Evolutionary conservation across 495 filamentous ascomycete genomes (phyloP).

Genomic region (Mytilinidion resinicola): DNA sequence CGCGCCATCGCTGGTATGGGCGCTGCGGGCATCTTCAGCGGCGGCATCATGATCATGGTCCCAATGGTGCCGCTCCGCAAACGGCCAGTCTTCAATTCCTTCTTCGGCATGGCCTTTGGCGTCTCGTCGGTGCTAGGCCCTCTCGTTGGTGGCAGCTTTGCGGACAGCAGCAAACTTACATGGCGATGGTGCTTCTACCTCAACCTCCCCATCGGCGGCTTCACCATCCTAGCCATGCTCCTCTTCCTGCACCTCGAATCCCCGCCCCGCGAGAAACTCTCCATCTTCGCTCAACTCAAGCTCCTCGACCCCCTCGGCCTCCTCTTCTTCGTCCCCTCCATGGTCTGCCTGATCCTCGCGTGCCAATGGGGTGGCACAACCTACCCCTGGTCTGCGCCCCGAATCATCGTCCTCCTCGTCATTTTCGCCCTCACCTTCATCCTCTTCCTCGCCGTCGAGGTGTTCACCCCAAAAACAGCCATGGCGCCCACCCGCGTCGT

Average conservation of each 20-base stretch:
- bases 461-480: conserved; percentile 61
- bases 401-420: conserved; percentile 65
- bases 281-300: conserved; percentile 1
- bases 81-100: conserved; percentile 13
- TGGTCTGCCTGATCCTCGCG: conserved; percentile 20
- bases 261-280: neutral
- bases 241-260: conserved; percentile 10
- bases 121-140: conserved; percentile 10
- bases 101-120: conserved; percentile 10
- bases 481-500: conserved; percentile 70
- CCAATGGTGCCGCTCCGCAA: conserved; percentile 16
- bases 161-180: conserved; percentile 3
- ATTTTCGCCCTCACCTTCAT: conserved; percentile 60
- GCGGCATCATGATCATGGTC: conserved; percentile 18
- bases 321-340: conserved; percentile 8
- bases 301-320: conserved; percentile 10
- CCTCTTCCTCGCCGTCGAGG: conserved; percentile 58
- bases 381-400: conserved; percentile 58
- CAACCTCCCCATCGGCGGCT: conserved; percentile 35
- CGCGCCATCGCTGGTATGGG: conserved; percentile 30
- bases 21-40: conserved; percentile 24
- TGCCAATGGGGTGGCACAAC: conserved; percentile 45
- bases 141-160: conserved; percentile 8
- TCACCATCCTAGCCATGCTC: conserved; percentile 1
- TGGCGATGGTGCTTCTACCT: conserved; percentile 40